These are phyloP conservation scores for Phytophthora ramorum DNA, from an alignment of 352 stramenopile genomes.

Conservation along the genomic window DNA sequence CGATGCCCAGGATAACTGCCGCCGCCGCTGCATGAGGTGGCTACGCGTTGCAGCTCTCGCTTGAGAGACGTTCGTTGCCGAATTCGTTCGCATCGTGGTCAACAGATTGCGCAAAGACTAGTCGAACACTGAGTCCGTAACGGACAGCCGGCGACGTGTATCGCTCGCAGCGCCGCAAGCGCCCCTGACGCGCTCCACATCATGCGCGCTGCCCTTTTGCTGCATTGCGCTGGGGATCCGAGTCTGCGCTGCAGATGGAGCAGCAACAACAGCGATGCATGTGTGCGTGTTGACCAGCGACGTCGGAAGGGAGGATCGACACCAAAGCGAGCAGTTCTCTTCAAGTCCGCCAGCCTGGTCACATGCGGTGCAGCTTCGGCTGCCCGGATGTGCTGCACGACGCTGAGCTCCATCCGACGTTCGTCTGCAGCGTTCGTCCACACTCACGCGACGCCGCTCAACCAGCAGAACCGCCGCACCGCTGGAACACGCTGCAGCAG, in stretches of 20 bases:
- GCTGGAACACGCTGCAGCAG: background rate
- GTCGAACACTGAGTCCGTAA: background rate
- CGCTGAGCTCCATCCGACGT: conserved; percentile 12
- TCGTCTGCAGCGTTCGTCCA: conserved; percentile 13
- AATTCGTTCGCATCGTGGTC: background rate
- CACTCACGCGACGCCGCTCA: background rate
- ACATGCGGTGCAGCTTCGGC: conserved; percentile 10
- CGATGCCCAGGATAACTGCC: too few species aligned
- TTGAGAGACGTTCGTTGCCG: background rate
- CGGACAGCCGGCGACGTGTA: conserved; percentile 16
- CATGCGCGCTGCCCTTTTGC: conserved; percentile 21
- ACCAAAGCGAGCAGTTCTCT: background rate
- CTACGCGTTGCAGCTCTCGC: background rate
- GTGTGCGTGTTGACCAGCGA: too few species aligned
- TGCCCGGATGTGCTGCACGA: conserved; percentile 23
- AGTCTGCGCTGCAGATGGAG: conserved; percentile 4
- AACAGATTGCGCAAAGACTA: conserved; percentile 5
- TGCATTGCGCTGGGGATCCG: conserved; percentile 17
- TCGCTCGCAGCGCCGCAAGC: conserved; percentile 10
- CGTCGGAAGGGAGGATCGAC: conserved; percentile 8
- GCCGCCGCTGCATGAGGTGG: background rate
- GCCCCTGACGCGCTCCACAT: conserved; percentile 31
- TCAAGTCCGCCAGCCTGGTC: conserved; percentile 23
- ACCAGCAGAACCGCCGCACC: too few species aligned
- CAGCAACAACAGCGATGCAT: too few species aligned